These are phyloP conservation scores for Yamadazyma endophytica DNA, from an alignment of 805 yeast genomes.

Conservation along the genomic window DNA sequence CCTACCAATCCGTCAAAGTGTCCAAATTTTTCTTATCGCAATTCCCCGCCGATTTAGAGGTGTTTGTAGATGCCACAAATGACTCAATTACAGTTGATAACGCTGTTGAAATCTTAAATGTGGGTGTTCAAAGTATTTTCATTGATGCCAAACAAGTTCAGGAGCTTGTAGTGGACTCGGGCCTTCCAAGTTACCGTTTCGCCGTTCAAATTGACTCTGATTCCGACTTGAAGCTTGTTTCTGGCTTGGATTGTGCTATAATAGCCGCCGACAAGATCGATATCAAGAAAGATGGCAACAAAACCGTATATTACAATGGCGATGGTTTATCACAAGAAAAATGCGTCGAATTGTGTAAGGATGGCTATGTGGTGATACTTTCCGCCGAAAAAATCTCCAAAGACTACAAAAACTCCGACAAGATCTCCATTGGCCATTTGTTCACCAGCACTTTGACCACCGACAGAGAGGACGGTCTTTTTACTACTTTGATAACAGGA, in stretches of 20 bases:
- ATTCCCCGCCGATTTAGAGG: constrained; percentile 25
- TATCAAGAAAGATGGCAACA: constrained; percentile 23
- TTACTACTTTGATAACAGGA: constrained; percentile 75
- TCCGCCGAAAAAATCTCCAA: constrained; percentile 22
- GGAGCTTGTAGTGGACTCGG: constrained; percentile 33
- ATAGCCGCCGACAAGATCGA: constrained; percentile 17
- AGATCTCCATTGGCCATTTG: constrained; percentile 38
- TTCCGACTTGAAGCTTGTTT: constrained; percentile 5
- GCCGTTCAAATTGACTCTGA: constrained; percentile 19
- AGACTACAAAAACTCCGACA: constrained; percentile 9
- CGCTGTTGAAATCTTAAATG: constrained; percentile 51
- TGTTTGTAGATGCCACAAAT: constrained; percentile 27
- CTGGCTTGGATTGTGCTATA: constrained; percentile 11
- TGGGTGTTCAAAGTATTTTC: constrained; percentile 52
- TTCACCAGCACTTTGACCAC: constrained; percentile 56
- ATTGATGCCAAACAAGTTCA: constrained; percentile 25
- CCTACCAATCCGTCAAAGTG: constrained; percentile 20
- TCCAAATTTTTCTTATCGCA: constrained; percentile 28
- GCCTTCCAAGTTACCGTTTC: constrained; percentile 51
- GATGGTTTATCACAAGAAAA: constrained; percentile 15
- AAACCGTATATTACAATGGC: constrained; percentile 20
- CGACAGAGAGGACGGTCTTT: constrained; percentile 84
- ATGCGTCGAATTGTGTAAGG: constrained; percentile 23
- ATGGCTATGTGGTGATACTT: constrained; percentile 30
- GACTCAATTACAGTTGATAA: constrained; percentile 36